Base-by-base conservation (phyloP, 345 rosid species). In the Populus tremula region DNA sequence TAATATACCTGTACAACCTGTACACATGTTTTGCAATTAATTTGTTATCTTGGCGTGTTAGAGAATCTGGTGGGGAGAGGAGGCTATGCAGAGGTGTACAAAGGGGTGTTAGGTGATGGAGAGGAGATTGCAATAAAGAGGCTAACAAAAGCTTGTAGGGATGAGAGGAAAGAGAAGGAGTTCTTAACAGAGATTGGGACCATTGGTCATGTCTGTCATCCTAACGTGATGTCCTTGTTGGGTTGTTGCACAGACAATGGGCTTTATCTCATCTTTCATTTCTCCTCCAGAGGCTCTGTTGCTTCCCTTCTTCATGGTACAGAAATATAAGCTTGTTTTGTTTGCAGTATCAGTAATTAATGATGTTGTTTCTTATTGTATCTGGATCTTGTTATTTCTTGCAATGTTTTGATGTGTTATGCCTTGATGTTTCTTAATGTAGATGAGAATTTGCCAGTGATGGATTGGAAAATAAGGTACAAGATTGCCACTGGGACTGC, bases 241-340 rank as follows among this genome's bases (percentile, higher is more conserved):
- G 99, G 99, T 59, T 96, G 98, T 76, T 96, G 99, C 78, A 84
- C 90, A 73, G 97, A 93, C 78, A 90, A 87, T 86, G 97, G 98
- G 47, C 98, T 93, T 69, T 90, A 88, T 85, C 94, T 96, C 82
- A 86, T 96, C 75, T 91, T 93, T 86, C 87, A 78, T 47, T 91
- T 92, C 88, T 96, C 94, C 77, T 92, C 98, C 1, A 85, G 84
- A 82, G 99, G 99, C 84, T 91, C 97, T 62, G 86, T 96, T 86
- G 91, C 98, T 82, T 90, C 98, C 71, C 92, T 92, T 79, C 93
- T 96, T 71, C 99, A 96, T 81, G 97, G 98, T 95, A 89, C 35
- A 49, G 20, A n/a, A 25, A 13, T 65, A 59, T n/a, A 59, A 59
- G 6, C 21, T 5, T 43, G 29, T 54, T 31, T 29, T 36, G n/a